Evolutionary conservation across 176 grass and related monocot species (phyloP).

Genomic region (Lolium rigidum): DNA sequence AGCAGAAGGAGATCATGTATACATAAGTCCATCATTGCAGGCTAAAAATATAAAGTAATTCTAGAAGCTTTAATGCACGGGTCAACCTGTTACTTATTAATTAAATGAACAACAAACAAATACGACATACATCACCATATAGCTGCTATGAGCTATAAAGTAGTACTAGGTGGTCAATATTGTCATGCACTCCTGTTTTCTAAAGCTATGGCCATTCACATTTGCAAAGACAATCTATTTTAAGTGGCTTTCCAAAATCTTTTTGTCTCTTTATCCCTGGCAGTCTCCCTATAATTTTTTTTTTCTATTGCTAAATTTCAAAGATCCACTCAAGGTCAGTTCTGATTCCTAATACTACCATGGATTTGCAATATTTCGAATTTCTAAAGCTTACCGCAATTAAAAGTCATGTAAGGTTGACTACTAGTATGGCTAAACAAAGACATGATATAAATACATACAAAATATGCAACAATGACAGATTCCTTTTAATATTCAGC

Average conservation of each 20-base stretch:
- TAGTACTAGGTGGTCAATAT: not conserved
- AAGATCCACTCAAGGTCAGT: not conserved
- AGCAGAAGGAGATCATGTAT: not conserved
- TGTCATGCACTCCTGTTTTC: conserved; percentile 1
- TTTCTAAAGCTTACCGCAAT: too few relatives aligned
- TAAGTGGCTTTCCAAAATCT: not conserved
- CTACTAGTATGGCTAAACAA: conserved; percentile 11
- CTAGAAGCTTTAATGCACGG: not conserved
- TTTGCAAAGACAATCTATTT: not conserved
- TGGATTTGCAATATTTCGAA: not conserved
- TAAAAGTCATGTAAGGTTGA: not conserved
- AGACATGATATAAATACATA: not conserved
- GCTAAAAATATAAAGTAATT: not conserved
- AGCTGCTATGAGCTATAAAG: not conserved
- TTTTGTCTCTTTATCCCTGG: not conserved
- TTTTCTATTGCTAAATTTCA: conserved; percentile 13
- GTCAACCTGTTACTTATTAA: not conserved
- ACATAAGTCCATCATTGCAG: not conserved
- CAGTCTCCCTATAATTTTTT: not conserved
- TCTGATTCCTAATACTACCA: conserved; percentile 4
- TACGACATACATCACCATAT: not conserved
- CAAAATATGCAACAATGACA: too few relatives aligned
- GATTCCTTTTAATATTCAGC: not conserved
- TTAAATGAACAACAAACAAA: not conserved
- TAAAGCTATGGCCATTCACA: not conserved